phyloP scores from a whole-genome alignment of 306 rosid species.

The Quercus bicolor region DNA sequence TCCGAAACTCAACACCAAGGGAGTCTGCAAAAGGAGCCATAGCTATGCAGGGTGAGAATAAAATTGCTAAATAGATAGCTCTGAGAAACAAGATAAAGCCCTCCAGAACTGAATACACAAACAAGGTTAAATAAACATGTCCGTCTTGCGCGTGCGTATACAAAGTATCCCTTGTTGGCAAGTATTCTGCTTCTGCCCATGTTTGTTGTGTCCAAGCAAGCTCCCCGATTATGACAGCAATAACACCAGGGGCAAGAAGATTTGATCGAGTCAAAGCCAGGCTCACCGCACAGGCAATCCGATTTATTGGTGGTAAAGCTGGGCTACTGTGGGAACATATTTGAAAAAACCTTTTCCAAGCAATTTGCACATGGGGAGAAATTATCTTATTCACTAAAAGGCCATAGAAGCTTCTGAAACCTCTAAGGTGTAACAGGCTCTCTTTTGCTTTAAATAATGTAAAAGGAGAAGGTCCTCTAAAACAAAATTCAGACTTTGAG shows the following conservation, averaged over 20 bases:
- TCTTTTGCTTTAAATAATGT: slow-evolving; percentile 28
- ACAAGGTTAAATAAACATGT: slow-evolving; percentile 39
- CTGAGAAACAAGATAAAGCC: slow-evolving; percentile 49
- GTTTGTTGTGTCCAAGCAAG: slow-evolving; percentile 39
- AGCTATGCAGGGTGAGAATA: slow-evolving; percentile 67
- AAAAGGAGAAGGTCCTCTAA: slow-evolving; percentile 33
- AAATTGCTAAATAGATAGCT: slow-evolving; percentile 53
- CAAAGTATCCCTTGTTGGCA: slow-evolving; percentile 35
- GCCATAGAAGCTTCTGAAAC: slow-evolving; percentile 33
- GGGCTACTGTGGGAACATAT: slow-evolving; percentile 40
- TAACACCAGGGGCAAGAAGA: slow-evolving; percentile 54
- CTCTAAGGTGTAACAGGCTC: slow-evolving; percentile 19
- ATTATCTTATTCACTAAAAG: slow-evolving; percentile 27
- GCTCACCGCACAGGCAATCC: slow-evolving; percentile 63
- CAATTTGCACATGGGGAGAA: slow-evolving; percentile 42
- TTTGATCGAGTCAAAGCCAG: slow-evolving; percentile 63
- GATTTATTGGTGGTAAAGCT: slow-evolving; percentile 45
- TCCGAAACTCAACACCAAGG: slow-evolving; percentile 52
- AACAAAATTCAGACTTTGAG: slow-evolving; percentile 21
- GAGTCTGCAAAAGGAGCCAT: slow-evolving; percentile 59
- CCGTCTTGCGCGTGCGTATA: slow-evolving; percentile 47
- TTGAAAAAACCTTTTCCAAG: slow-evolving; percentile 56
- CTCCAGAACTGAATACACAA: slow-evolving; percentile 47
- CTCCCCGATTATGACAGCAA: slow-evolving; percentile 56
- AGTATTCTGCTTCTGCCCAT: slow-evolving; percentile 49